These are phyloP conservation scores for Ambrosiella cleistominuta DNA, from an alignment of 2,329 filamentous ascomycete species.

Conservation along the genomic window DNA sequence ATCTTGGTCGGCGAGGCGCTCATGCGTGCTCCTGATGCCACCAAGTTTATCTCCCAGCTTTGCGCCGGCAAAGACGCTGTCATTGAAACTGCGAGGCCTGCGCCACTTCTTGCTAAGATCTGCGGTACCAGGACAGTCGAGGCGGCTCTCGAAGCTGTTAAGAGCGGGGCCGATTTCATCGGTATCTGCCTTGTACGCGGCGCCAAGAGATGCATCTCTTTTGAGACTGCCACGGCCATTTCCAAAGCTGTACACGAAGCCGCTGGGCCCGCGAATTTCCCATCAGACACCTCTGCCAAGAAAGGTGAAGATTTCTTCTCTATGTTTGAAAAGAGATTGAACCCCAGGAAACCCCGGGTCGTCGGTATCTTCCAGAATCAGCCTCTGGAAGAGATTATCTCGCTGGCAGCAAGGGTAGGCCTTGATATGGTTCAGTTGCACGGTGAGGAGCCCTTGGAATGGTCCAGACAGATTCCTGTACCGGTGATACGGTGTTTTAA, in stretches of 20 bases:
- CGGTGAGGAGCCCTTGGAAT: constrained; percentile 80
- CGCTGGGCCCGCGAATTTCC: constrained; percentile 11
- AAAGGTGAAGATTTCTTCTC: constrained; percentile 53
- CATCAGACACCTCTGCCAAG: constrained; percentile 17
- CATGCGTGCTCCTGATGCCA: constrained; percentile 76
- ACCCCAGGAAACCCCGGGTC: constrained; percentile 49
- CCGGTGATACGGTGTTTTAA: constrained; percentile 79
- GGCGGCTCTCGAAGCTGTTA: constrained; percentile 61
- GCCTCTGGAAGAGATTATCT: constrained; percentile 62
- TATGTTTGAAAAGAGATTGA: constrained; percentile 29
- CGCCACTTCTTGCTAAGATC: constrained; percentile 66
- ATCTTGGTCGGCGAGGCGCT: constrained; percentile 89
- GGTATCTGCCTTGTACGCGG: constrained; percentile 82
- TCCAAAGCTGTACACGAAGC: constrained; percentile 51
- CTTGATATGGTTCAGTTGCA: constrained; percentile 89
- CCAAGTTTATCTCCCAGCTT: constrained; percentile 66
- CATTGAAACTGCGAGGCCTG: constrained; percentile 20
- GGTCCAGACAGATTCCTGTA: constrained; percentile 75
- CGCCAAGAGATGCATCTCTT: constrained; percentile 60
- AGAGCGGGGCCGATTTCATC: constrained; percentile 77
- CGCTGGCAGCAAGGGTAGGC: constrained; percentile 55
- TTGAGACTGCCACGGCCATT: constrained; percentile 64
- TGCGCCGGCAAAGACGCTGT: constrained; percentile 39
- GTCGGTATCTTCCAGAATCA: constrained; percentile 94
- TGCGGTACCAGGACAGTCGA: constrained; percentile 78